Evolutionary conservation across 2,329 filamentous ascomycete genomes (phyloP).

Genomic region (Epichloe elymi): DNA sequence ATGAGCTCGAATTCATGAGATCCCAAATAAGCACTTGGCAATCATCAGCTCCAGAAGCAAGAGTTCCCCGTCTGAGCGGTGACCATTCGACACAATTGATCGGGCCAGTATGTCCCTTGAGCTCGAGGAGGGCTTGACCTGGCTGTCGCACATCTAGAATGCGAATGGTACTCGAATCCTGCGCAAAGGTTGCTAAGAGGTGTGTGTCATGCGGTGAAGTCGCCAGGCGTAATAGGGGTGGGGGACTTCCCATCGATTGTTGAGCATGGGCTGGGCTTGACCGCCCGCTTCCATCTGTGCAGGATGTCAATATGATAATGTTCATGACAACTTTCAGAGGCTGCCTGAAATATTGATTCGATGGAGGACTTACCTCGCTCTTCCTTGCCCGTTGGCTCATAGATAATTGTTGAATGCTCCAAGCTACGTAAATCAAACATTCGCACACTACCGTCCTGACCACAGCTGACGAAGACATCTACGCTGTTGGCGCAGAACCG

Average conservation of each 20-base stretch:
- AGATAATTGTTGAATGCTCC: constrained; percentile 98
- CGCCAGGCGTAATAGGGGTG: constrained; percentile 66
- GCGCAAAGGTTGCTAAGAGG: constrained; percentile 90
- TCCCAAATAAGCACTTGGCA: constrained; percentile 91
- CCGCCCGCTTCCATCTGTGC: constrained; percentile 38
- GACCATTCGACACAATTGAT: constrained; percentile 97
- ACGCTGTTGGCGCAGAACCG: constrained; percentile 95
- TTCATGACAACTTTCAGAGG: not conserved
- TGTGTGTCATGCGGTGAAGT: constrained; percentile 94
- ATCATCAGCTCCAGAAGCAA: constrained; percentile 88
- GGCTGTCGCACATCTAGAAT: constrained; percentile 95
- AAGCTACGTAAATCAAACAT: constrained; percentile 97
- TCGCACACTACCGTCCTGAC: constrained; percentile 90
- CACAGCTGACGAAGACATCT: constrained; percentile 97
- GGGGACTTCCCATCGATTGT: constrained; percentile 67
- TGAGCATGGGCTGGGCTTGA: constrained; percentile 65
- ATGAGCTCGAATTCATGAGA: constrained; percentile 51
- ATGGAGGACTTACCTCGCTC: constrained; percentile 43
- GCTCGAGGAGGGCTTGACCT: constrained; percentile 84
- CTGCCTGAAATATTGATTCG: not conserved
- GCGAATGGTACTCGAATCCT: constrained; percentile 82
- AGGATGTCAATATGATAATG: constrained; percentile 9
- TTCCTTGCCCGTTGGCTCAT: constrained; percentile 86
- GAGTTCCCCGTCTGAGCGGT: constrained; percentile 68
- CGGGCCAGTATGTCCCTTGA: constrained; percentile 73